Conservation (phyloP, 2,329 filamentous ascomycete genomes). For the Uncinocarpus reesii region DNA sequence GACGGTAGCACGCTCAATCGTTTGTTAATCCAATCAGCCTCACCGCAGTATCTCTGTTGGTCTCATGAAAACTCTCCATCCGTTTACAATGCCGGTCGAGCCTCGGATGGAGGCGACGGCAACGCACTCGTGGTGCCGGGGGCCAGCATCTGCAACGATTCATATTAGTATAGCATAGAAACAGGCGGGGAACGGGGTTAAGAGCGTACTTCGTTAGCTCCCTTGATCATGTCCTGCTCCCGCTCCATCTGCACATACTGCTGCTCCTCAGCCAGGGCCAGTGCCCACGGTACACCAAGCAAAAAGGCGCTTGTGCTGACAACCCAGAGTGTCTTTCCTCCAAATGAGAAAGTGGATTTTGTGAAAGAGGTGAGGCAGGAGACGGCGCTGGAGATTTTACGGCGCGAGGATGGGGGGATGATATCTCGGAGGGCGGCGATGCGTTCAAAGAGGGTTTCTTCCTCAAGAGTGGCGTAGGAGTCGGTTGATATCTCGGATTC, state of each 20-base stretch:
- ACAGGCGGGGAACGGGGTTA: background rate
- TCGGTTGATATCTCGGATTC: constrained; percentile 79
- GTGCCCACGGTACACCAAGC: constrained; percentile 82
- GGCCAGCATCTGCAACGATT: constrained; percentile 33
- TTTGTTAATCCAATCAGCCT: too few relatives aligned
- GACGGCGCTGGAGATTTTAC: constrained; percentile 53
- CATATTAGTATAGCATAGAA: too few relatives aligned
- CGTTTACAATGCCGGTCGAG: constrained; percentile 30
- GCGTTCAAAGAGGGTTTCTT: constrained; percentile 55
- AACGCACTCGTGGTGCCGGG: constrained; percentile 25
- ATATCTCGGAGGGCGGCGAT: constrained; percentile 65
- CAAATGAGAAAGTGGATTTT: constrained; percentile 47
- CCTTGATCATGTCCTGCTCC: constrained; percentile 91
- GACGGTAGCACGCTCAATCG: background rate
- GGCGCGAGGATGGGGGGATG: constrained; percentile 60
- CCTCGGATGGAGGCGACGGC: constrained; percentile 22
- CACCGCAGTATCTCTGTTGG: background rate
- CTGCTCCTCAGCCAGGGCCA: constrained; percentile 92
- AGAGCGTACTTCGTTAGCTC: constrained; percentile 60
- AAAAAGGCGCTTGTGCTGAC: constrained; percentile 81
- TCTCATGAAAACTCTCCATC: too few relatives aligned
- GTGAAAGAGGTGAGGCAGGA: constrained; percentile 37
- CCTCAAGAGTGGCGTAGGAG: constrained; percentile 52
- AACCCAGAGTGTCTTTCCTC: constrained; percentile 83
- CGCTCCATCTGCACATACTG: constrained; percentile 96